Conservation (phyloP, 1,139 yeast genomes). For the Yamadazyma buinensis region DNA sequence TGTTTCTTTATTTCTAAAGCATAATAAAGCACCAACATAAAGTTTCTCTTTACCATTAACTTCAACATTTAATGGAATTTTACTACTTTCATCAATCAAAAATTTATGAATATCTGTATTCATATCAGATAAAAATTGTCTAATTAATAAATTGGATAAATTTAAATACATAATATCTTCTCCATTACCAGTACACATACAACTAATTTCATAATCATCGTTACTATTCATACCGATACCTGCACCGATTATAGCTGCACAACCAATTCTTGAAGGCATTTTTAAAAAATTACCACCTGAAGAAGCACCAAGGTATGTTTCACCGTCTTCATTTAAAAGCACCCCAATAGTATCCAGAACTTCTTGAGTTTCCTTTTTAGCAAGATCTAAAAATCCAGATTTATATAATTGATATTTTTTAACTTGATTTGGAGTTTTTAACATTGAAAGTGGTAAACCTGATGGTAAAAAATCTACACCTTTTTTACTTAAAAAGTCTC, state of each 20-base stretch:
- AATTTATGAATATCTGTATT: slow-evolving; percentile 2
- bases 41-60: slow-evolving; percentile 6
- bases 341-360: slow-evolving; percentile 36
- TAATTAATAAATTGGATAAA: slow-evolving; percentile 27
- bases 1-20: slow-evolving; percentile 15
- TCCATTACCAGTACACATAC: slow-evolving; percentile 56
- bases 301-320: slow-evolving; percentile 32
- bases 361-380: slow-evolving; percentile 5
- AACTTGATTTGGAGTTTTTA: slow-evolving; percentile 6
- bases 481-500: slow-evolving; percentile 5
- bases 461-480: slow-evolving; percentile 3
- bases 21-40: slow-evolving; percentile 33
- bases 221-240: slow-evolving; percentile 27
- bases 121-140: slow-evolving; percentile 1
- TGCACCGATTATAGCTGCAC: slow-evolving; percentile 50
- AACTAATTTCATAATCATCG: slow-evolving; percentile 21
- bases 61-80: slow-evolving; percentile 2
- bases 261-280: slow-evolving; percentile 48
- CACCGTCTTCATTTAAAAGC: slow-evolving; percentile 14
- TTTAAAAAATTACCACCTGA: slow-evolving; percentile 55
- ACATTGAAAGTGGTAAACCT: background rate
- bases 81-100: background rate
- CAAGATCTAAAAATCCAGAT: slow-evolving; percentile 8
- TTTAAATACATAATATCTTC: slow-evolving; percentile 47
- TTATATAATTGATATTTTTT: slow-evolving; percentile 13